phyloP scores from a whole-genome alignment of 768 basidiomycete genomes.

The Pulveroboletus sp. region DNA sequence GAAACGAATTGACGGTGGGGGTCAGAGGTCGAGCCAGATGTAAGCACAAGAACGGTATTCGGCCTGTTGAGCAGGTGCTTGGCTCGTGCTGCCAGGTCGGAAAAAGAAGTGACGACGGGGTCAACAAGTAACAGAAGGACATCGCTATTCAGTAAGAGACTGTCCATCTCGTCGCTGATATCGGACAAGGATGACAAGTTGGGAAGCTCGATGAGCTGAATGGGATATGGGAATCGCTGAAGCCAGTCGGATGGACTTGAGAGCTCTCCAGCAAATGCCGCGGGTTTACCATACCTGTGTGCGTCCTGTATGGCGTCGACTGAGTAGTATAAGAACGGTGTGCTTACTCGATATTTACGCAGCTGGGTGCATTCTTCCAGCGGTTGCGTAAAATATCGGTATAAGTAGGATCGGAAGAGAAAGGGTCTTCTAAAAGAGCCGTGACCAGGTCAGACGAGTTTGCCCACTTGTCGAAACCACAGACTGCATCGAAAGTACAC shows the following conservation, averaged over 20 bases:
- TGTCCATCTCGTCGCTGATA: slow-evolving; percentile 15
- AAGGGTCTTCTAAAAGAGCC: slow-evolving; percentile 69
- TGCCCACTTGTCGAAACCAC: slow-evolving; percentile 53
- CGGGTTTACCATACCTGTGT: slow-evolving; percentile 23
- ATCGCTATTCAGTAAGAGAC: slow-evolving; percentile 43
- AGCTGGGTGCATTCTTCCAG: slow-evolving; percentile 39
- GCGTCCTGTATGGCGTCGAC: background rate
- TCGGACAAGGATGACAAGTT: slow-evolving; percentile 16
- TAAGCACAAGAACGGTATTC: slow-evolving; percentile 45
- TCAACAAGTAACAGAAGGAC: slow-evolving; percentile 65
- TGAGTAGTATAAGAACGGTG: background rate
- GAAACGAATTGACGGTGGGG: slow-evolving; percentile 15
- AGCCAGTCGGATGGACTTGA: slow-evolving; percentile 54
- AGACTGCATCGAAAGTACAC: slow-evolving; percentile 43
- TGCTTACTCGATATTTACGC: slow-evolving; percentile 27
- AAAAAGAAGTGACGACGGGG: slow-evolving; percentile 50
- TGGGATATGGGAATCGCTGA: slow-evolving; percentile 48
- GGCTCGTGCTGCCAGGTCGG: slow-evolving; percentile 30
- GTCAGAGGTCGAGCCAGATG: slow-evolving; percentile 25
- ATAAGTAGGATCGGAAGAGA: slow-evolving; percentile 50
- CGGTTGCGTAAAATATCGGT: slow-evolving; percentile 45
- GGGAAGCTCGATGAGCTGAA: slow-evolving; percentile 45
- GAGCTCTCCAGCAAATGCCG: slow-evolving; percentile 24
- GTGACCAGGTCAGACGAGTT: slow-evolving; percentile 59
- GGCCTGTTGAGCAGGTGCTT: slow-evolving; percentile 31